Evolutionary conservation across 495 filamentous ascomycete genomes (phyloP), one percentile per base, ranked within the genome.

Genomic region (Podospora didyma): DNA sequence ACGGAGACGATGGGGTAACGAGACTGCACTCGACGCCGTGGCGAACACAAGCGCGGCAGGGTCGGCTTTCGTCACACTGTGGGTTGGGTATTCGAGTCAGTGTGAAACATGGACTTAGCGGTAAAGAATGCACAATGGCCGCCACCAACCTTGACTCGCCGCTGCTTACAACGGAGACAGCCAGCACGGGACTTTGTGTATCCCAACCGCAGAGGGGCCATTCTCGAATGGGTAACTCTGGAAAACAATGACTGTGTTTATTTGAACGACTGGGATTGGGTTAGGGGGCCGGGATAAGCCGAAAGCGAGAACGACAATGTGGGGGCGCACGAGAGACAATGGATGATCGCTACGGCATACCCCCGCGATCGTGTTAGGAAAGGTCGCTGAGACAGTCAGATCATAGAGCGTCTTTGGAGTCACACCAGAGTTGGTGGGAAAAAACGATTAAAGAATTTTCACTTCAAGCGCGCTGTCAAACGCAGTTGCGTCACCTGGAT

Each of bases 11-110:
- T 7, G 35, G 14, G 26, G 50, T 28, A 21, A 55, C 46, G 6
- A 69, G 62, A 51, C 68, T 71, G 46, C 68, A 71, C 11, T 63
- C 51, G n/a, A 71, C 54, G 22, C 56, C 53, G 20, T 71, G 68
- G 16, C 68, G 62, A 14, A 60, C 24, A 48, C 68, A 71, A 6
- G 68, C 68, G 9, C n/a, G 57, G 56, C 68, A 71, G 2, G 68
- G 68, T 17, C 50, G 54, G 0, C 59, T 57, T 42, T 71, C 68
- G 20, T 71, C 68, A 42, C 68, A 71, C 68, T 71, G 45, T n/a
- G 7, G 45, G 23, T 54, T 3, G 26, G 26, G 26, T 9, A 9
- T 4, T 3, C 9, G 4, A 31, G 26, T 9, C 26, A 9, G 26
- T 31, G 26, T 31, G 26, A 4, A 4, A 31, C 9, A n/a, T 31